Conservation (phyloP, 2,329 filamentous ascomycete genomes). For the Pseudocercospora macadamiae region DNA sequence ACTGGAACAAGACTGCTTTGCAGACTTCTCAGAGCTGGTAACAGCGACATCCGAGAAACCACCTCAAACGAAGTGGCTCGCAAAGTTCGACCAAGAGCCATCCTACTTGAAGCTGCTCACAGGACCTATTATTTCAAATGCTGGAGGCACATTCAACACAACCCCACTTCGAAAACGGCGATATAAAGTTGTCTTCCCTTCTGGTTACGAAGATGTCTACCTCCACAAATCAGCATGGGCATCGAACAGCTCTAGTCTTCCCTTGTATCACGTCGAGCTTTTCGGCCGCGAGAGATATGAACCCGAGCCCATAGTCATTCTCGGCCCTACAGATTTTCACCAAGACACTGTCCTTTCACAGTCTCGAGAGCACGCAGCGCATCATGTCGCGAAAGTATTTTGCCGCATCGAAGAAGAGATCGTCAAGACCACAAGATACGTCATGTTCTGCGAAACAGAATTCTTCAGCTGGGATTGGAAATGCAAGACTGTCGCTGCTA, state of each 20-base stretch:
- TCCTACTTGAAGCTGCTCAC: constrained; percentile 24
- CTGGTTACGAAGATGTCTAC: constrained; percentile 29
- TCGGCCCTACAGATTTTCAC: constrained; percentile 20
- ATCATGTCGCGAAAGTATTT: constrained; percentile 17
- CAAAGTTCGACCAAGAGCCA: constrained; percentile 17
- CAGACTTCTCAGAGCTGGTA: constrained; percentile 14
- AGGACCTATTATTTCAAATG: constrained; percentile 27
- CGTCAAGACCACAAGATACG: constrained; percentile 16
- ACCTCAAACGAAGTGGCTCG: constrained; percentile 22
- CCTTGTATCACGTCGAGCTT: constrained; percentile 23
- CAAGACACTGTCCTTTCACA: constrained; percentile 6
- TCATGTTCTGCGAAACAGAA: constrained; percentile 24
- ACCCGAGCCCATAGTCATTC: constrained; percentile 26
- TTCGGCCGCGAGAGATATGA: constrained; percentile 23
- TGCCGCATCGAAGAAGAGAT: constrained; percentile 21
- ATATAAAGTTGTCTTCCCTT: constrained; percentile 25
- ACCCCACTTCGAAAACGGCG: constrained; percentile 22
- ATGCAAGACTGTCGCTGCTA: constrained; percentile 23
- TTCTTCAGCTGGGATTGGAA: constrained; percentile 28
- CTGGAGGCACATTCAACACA: constrained; percentile 17
- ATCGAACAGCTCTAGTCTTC: constrained; percentile 15
- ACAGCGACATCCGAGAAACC: constrained; percentile 9
- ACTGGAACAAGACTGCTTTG: constrained; percentile 15
- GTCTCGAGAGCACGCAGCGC: constrained; percentile 12
- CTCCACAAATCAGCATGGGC: constrained; percentile 26